These are phyloP conservation scores for Suillus occidentalis DNA, from an alignment of 768 basidiomycete species.

Conservation along the genomic window DNA sequence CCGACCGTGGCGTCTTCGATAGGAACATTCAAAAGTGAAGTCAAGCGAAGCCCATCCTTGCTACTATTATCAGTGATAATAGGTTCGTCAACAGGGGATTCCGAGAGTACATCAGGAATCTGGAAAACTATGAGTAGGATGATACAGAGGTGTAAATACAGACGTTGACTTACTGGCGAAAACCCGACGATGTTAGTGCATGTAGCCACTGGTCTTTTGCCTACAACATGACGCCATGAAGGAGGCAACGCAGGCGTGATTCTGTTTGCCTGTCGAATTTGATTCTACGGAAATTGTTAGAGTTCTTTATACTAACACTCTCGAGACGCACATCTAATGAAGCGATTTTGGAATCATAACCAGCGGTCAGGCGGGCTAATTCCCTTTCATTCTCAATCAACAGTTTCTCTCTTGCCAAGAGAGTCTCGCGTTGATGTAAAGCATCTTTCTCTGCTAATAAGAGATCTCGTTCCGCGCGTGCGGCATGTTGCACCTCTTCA, in stretches of 20 bases:
- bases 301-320: not conserved
- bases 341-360: not conserved
- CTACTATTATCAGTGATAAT: not conserved
- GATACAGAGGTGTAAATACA: no score
- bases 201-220: no score
- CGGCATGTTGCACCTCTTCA: not conserved
- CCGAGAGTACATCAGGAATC: not conserved
- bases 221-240: not conserved
- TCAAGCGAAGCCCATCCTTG: no score
- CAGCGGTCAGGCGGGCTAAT: not conserved
- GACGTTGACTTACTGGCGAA: not conserved
- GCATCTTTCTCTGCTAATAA: not conserved
- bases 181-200: not conserved
- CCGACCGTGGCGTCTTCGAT: not conserved
- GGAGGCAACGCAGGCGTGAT: no score
- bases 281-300: not conserved
- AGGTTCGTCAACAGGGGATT: not conserved
- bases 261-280: not conserved
- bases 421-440: not conserved
- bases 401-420: not conserved
- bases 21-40: not conserved
- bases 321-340: not conserved
- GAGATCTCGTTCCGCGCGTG: not conserved
- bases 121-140: not conserved
- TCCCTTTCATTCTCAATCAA: not conserved